Evolutionary conservation across 805 yeast species (phyloP).

Genomic region (Saccharomyces eubayanus): DNA sequence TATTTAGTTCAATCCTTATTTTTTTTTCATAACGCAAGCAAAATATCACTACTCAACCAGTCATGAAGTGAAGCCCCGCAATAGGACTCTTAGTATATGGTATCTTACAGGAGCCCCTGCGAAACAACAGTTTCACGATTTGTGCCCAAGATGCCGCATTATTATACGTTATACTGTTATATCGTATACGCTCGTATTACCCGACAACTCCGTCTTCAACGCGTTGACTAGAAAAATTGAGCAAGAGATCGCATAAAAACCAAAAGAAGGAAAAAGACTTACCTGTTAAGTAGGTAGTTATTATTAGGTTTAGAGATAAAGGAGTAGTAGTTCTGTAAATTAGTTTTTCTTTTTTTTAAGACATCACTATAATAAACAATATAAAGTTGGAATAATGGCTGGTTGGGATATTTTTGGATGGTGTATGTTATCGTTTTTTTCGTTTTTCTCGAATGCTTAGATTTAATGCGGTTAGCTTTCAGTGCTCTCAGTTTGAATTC

Average conservation of each 20-base stretch:
- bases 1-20: not conserved
- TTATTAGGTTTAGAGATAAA: not conserved
- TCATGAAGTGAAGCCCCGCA: not conserved
- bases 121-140: not conserved
- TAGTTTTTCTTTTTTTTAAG: slow-evolving; percentile 1
- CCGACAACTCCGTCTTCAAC: not conserved
- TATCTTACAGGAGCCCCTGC: not conserved
- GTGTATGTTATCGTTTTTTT: slow-evolving; percentile 20
- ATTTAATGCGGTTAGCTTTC: not conserved
- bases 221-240: not conserved
- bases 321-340: not conserved
- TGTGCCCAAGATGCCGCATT: not conserved
- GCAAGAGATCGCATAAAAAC: not conserved
- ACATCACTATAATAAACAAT: not conserved
- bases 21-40: not conserved
- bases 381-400: slow-evolving; percentile 8
- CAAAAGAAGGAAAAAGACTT: not conserved
- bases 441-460: not conserved
- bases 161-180: not conserved
- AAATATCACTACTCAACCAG: not conserved
- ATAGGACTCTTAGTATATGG: not conserved
- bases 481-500: not conserved
- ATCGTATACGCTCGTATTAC: not conserved
- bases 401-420: slow-evolving; percentile 32
- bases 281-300: not conserved